Evolutionary conservation across 805 yeast genomes (phyloP), one percentile per base, ranked within the genome.

Genomic region (Candida mattraensis): DNA sequence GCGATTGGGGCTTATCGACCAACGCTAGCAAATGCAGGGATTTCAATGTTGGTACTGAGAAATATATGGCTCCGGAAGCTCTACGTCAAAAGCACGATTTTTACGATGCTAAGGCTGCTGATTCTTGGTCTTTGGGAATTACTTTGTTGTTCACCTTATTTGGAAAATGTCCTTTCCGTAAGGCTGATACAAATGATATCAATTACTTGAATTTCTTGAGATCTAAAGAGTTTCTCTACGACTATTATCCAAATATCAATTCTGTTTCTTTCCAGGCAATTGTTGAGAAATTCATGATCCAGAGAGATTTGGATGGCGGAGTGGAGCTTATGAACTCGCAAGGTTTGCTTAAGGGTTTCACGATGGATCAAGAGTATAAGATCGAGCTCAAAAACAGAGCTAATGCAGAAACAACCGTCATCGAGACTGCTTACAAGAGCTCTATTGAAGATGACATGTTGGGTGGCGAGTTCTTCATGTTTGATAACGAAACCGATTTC

Each of bases 1-100:
- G 86, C 37, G 88, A 82, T 55, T 82, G 87, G 86, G 89, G 89
- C 0, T 69, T 81, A 33, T 73, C 85, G 15, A 75, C 82, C 7
- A 30, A 42, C 28, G 43, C 49, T 18, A 38, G 39, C 15, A 48
- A 48, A 17, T 60, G 62, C 32, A 43, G 48, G 6, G 68, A 63
- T 37, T 61, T 60, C 35, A 60, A 61, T 46, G 75, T 76, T 24
- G 81, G 81, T 23, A 74, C 80, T n/a, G 79, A 75, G 47, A 70
- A 72, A 45, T 76, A 74, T 50, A 73, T 75, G 78, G 74, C 81
- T 0, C 81, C 80, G 1, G 81, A 76, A 50, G 59, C 62, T 18
- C 37, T 61, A 12, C 42, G 40, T 17, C 30, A 35, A 20, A 19
- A 30, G 12, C 37, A 35, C 18, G 50, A 46, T 6, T 42, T 18